Percentiles rank a stretch among this genome's conserved stretches.
These are phyloP conservation scores for Phanerochaete carnosa DNA, from an alignment of 768 basidiomycete species.

Conservation along the genomic window DNA sequence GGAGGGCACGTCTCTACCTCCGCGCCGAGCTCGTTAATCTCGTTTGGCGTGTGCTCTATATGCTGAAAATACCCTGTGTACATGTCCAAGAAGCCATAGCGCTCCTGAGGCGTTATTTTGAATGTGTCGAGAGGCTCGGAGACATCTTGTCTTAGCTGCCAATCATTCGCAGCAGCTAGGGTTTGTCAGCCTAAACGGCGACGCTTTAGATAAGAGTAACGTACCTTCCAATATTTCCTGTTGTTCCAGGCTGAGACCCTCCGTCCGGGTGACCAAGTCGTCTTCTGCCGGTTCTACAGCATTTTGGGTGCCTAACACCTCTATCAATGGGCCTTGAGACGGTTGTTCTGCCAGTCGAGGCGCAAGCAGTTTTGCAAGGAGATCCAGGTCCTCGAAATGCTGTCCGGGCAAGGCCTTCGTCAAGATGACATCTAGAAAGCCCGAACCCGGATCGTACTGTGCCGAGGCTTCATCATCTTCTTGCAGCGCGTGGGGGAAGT, in stretches of 20 bases:
- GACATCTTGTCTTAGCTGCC: constrained; percentile 69
- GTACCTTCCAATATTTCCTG: constrained; percentile 56
- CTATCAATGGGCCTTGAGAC: constrained; percentile 42
- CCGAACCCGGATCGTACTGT: constrained; percentile 71
- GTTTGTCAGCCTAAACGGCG: neutral
- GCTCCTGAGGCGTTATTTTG: constrained; percentile 40
- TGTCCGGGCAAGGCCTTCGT: constrained; percentile 67
- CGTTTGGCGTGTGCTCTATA: constrained; percentile 72
- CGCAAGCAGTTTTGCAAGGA: constrained; percentile 73
- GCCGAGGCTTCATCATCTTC: constrained; percentile 71
- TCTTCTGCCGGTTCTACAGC: constrained; percentile 21
- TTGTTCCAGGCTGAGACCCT: constrained; percentile 46
- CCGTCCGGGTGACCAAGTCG: constrained; percentile 41
- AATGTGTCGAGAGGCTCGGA: constrained; percentile 39
- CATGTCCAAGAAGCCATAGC: constrained; percentile 76
- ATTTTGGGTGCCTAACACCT: constrained; percentile 42
- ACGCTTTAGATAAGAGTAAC: neutral
- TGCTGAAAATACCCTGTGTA: constrained; percentile 76
- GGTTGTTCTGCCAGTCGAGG: constrained; percentile 45
- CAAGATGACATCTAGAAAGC: constrained; percentile 71
- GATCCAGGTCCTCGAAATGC: constrained; percentile 72
- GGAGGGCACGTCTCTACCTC: constrained; percentile 56
- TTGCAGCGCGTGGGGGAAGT: constrained; percentile 62
- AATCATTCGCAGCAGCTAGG: constrained; percentile 73
- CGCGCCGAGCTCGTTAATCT: constrained; percentile 73